Evolutionary conservation across 345 rosid species (phyloP).

Genomic region (Eucalyptus pauciflora): DNA sequence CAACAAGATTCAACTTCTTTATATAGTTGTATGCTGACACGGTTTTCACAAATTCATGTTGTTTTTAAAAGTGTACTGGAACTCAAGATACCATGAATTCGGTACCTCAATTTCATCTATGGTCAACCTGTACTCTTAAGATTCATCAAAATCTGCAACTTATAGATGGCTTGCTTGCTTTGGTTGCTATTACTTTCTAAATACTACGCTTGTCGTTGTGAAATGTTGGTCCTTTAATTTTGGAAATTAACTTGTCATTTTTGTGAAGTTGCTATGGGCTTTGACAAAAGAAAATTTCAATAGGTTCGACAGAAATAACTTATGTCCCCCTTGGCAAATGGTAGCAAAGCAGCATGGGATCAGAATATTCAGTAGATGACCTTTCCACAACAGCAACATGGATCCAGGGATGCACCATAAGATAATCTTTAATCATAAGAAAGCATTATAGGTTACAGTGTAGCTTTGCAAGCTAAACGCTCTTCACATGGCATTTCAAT

Average conservation of each 20-base stretch:
- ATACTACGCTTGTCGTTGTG: background rate
- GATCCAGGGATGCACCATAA: background rate
- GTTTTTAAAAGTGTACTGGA: background rate
- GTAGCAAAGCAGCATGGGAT: background rate
- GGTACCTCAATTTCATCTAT: background rate
- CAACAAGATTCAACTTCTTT: background rate
- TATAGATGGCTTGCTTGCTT: background rate
- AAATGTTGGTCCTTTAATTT: background rate
- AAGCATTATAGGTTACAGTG: background rate
- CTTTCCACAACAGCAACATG: background rate
- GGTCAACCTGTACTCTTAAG: background rate
- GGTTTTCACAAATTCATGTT: background rate
- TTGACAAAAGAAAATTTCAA: background rate
- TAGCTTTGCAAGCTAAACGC: background rate
- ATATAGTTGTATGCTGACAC: background rate
- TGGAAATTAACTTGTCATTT: background rate
- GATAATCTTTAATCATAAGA: background rate
- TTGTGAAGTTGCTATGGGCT: background rate
- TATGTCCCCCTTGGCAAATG: background rate
- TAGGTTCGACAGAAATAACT: background rate
- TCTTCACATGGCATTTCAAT: slow-evolving; percentile 11
- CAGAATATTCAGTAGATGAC: background rate
- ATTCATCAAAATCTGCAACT: background rate
- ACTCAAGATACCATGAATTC: background rate
- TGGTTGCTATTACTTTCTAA: background rate